A percentile compares a stretch with the other conserved stretches of the same genome.
Evolutionary conservation across 805 yeast genomes (phyloP).

Genomic region (Lipomyces chichibuensis): DNA sequence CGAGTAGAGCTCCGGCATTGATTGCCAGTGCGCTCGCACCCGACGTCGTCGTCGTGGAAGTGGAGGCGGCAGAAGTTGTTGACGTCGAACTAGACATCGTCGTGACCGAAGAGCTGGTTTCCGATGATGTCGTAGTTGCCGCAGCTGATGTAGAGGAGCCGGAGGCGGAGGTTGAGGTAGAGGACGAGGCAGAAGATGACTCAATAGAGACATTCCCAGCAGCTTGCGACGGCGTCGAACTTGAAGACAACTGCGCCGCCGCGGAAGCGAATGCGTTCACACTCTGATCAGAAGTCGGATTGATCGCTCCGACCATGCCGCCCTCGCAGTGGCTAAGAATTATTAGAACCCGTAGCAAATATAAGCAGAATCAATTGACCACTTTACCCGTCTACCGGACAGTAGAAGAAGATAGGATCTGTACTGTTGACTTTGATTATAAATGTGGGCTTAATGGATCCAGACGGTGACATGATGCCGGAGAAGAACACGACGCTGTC

Average conservation of each 20-base stretch:
- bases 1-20: background rate
- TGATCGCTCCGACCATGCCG: conserved; percentile 37
- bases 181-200: background rate
- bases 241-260: conserved; percentile 19
- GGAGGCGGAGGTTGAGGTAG: conserved; percentile 14
- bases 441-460: conserved; percentile 16
- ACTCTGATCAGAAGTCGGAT: conserved; percentile 27
- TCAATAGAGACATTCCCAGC: conserved; percentile 10
- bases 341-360: background rate
- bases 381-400: conserved; percentile 28
- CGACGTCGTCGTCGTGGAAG: background rate
- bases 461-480: conserved; percentile 25
- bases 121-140: conserved; percentile 16
- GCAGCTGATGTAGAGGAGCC: conserved; percentile 5
- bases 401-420: conserved; percentile 35
- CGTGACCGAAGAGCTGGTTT: background rate
- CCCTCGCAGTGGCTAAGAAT: conserved; percentile 27
- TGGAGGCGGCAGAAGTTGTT: conserved; percentile 9
- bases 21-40: background rate
- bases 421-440: conserved; percentile 26
- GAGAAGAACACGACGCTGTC: conserved; percentile 31
- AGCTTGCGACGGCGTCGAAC: conserved; percentile 13
- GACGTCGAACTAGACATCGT: conserved; percentile 7
- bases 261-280: conserved; percentile 23
- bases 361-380: background rate